Conservation (phyloP, 192 early-diverging fungal genomes). For the Funneliformis mosseae region DNA sequence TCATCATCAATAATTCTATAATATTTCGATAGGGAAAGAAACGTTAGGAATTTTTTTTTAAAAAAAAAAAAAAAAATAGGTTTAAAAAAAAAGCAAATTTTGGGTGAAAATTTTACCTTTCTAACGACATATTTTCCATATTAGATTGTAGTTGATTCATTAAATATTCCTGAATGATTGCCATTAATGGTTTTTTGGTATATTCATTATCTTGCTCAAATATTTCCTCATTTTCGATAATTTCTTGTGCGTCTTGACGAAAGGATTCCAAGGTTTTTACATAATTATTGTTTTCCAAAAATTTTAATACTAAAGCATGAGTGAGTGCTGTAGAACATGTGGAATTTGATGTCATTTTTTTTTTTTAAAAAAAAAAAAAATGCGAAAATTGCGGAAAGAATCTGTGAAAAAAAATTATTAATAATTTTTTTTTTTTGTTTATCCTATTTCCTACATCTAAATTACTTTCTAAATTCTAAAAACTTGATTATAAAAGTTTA, state of each 20-base stretch:
- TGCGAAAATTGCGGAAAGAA: no score
- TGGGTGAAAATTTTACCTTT: constrained; percentile 1
- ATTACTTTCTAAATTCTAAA: no score
- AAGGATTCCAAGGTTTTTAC: constrained; percentile 8
- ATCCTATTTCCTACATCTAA: no score
- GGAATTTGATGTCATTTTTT: background rate
- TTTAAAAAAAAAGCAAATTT: background rate
- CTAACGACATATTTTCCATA: constrained; percentile 2
- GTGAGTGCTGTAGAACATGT: background rate
- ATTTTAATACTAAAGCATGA: constrained; percentile 20
- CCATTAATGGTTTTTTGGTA: background rate
- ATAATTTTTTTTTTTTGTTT: no score
- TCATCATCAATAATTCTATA: constrained; percentile 40
- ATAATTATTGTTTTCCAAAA: constrained; percentile 26
- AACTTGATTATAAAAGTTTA: no score
- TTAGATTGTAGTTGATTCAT: background rate
- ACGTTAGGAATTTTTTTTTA: background rate
- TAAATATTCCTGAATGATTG: constrained; percentile 24
- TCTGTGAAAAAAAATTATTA: no score
- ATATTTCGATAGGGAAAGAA: background rate
- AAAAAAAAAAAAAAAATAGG: background rate
- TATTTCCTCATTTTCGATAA: background rate
- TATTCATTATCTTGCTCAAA: background rate
- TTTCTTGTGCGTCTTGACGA: constrained; percentile 22
- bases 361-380: background rate